These are phyloP conservation scores for Fusarium drepaniforme DNA, from an alignment of 2,329 filamentous ascomycete species.

Conservation along the genomic window DNA sequence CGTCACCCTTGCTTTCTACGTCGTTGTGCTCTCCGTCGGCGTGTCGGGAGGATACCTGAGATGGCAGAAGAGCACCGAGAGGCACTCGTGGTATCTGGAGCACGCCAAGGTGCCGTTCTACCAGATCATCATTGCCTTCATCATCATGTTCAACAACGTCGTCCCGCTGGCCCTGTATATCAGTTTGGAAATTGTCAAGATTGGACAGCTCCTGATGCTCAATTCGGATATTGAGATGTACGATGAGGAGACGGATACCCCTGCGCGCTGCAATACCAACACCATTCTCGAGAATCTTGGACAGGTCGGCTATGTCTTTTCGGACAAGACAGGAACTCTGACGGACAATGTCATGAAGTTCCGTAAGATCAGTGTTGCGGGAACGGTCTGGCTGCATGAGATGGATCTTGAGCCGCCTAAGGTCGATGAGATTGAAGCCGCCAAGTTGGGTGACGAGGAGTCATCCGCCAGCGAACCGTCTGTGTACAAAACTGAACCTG, in stretches of 20 bases:
- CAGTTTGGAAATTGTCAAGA: constrained; percentile 87
- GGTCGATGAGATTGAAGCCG: constrained; percentile 33
- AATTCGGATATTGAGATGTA: constrained; percentile 92
- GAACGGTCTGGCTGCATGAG: constrained; percentile 90
- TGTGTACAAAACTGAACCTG: constrained; percentile 44
- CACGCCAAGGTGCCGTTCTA: constrained; percentile 80
- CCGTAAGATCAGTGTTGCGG: constrained; percentile 89
- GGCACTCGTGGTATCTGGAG: constrained; percentile 80
- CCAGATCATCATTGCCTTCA: constrained; percentile 87
- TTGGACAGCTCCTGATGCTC: constrained; percentile 81
- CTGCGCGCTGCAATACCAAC: constrained; percentile 90
- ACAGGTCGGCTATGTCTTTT: constrained; percentile 91
- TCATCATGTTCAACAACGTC: constrained; percentile 98
- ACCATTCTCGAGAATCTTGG: constrained; percentile 96
- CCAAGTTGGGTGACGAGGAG: constrained; percentile 35
- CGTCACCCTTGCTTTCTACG: constrained; percentile 82
- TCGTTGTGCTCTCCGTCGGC: constrained; percentile 82
- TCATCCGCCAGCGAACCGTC: constrained; percentile 43
- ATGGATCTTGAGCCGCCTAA: constrained; percentile 69
- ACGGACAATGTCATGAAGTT: constrained; percentile 98
- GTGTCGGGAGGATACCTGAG: constrained; percentile 85
- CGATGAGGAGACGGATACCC: constrained; percentile 84
- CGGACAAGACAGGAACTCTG: constrained; percentile 93
- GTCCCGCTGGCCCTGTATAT: constrained; percentile 94
- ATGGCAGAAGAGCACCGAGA: constrained; percentile 78